Base-by-base conservation (phyloP, 331 rosid species). In the Quercus phellos region DNA sequence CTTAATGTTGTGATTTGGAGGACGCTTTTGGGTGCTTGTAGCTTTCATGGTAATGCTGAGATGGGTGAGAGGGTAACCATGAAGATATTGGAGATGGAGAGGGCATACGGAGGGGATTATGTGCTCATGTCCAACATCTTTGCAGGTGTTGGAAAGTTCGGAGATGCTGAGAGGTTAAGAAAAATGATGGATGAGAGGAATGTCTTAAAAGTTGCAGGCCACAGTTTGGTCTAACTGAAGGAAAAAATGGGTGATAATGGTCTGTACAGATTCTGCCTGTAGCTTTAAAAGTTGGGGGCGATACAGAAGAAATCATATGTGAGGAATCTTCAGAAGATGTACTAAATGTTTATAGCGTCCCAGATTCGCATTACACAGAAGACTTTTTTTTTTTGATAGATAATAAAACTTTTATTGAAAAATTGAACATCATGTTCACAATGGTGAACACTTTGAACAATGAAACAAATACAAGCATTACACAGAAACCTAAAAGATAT, bases 51-150 rank as follows among this genome's bases (percentile, higher is more conserved):
- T 16, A 82, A 88, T 68, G 88, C 81, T 59, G 88, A 85, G 82
- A 89, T 90, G 59, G 92, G 90, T 6, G 90, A 90, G 87, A 85
- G 96, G 70, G 93, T 84, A 58, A 84, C 87, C 14, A 68, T 50
- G 72, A 93, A 79, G 78, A 77, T 90, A 80, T 43, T 90, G 71
- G 90, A 85, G 81, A 79, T 85, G 85, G 90, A 93, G 84, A 83
- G 82, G 77, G 80, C 83, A 72, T 83, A 89, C 68, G 90, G 96
- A 35, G 98, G 92, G 70, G 98, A 93, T 82, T 93, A 89, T 81
- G 96, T 90, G 77, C 94, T 89, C 72, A 90, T 93, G 94, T 93
- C 94, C 78, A 90, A 93, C 82, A 90, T 90, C 46, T 87, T 93
- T 59, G 78, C 84, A 29, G 87, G 90, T 72, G 94, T 76, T 85